Percentiles rank a stretch among this genome's conserved stretches.
Conservation (phyloP, 208 protist genomes). For the Leishmania braziliensis region DNA sequence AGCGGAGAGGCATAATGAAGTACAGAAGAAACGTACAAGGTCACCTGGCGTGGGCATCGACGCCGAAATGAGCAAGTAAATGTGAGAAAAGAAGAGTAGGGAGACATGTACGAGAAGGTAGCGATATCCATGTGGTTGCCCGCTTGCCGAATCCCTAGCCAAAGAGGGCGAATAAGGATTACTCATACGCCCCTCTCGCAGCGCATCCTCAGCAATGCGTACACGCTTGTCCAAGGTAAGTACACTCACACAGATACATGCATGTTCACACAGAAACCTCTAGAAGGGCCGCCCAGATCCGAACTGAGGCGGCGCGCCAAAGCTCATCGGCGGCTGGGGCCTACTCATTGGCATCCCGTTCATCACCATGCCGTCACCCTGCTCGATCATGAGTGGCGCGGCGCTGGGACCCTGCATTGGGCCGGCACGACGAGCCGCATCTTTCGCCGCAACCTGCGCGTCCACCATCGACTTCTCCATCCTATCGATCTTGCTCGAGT, state of each 20-base stretch:
- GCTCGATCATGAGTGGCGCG: conserved; percentile 77
- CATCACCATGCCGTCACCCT: conserved; percentile 37
- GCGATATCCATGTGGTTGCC: background rate
- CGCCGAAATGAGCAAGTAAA: background rate
- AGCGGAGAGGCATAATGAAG: background rate
- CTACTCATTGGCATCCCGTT: conserved; percentile 44
- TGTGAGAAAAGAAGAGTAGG: background rate
- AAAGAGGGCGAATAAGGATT: background rate
- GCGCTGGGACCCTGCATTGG: conserved; percentile 39
- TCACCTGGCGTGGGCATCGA: background rate
- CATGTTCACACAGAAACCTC: conserved; percentile 5
- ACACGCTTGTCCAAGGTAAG: background rate
- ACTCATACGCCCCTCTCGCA: background rate
- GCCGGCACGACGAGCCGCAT: conserved; percentile 69
- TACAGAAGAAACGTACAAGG: background rate
- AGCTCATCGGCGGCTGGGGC: conserved; percentile 39
- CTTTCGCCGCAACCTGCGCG: conserved; percentile 85
- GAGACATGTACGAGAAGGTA: background rate
- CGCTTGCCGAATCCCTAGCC: background rate
- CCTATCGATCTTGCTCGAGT: conserved; percentile 85
- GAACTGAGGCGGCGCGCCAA: conserved; percentile 55
- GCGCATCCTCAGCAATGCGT: background rate
- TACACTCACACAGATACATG: conserved; percentile 1
- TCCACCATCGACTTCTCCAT: conserved; percentile 86
- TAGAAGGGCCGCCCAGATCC: conserved; percentile 68